Percentiles rank a stretch among this genome's conserved stretches.
These are phyloP conservation scores for Melanogaster broomeanus DNA, from an alignment of 768 basidiomycete genomes.

Conservation along the genomic window DNA sequence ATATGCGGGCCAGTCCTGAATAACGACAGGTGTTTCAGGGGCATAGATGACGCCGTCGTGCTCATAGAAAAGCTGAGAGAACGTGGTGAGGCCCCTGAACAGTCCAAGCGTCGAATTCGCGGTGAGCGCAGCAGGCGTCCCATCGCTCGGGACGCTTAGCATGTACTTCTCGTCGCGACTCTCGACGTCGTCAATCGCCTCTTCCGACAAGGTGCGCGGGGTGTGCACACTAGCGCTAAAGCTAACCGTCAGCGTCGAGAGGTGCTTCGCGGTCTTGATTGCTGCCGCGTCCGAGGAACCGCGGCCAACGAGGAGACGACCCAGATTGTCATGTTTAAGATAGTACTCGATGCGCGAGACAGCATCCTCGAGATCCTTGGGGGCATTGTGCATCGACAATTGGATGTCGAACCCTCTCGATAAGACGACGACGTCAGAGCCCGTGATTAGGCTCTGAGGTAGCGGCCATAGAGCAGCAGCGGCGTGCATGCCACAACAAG, in stretches of 20 bases:
- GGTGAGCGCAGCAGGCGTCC: slow-evolving; percentile 50
- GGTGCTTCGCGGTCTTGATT: slow-evolving; percentile 40
- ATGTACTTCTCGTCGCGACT: slow-evolving; percentile 61
- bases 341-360: slow-evolving; percentile 46
- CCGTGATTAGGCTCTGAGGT: slow-evolving; percentile 24
- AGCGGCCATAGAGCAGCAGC: slow-evolving; percentile 32
- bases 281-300: slow-evolving; percentile 47
- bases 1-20: slow-evolving; percentile 67
- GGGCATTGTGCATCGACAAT: slow-evolving; percentile 43
- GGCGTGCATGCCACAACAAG: slow-evolving; percentile 2
- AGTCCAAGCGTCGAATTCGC: slow-evolving; percentile 70
- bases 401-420: slow-evolving; percentile 52
- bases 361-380: slow-evolving; percentile 61
- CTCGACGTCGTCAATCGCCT: slow-evolving; percentile 51
- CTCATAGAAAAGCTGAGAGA: slow-evolving; percentile 54
- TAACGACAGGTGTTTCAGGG: slow-evolving; percentile 55
- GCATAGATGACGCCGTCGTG: slow-evolving; percentile 49
- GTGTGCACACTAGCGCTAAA: slow-evolving; percentile 30
- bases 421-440: slow-evolving; percentile 47
- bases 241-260: slow-evolving; percentile 47
- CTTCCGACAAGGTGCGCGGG: slow-evolving; percentile 48
- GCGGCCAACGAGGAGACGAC: slow-evolving; percentile 59
- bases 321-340: slow-evolving; percentile 55
- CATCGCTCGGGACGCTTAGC: slow-evolving; percentile 54
- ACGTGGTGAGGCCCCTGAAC: slow-evolving; percentile 75